Base-by-base conservation (phyloP, 352 stramenopile species). In the Thalassiosira livingstoniorum region DNA sequence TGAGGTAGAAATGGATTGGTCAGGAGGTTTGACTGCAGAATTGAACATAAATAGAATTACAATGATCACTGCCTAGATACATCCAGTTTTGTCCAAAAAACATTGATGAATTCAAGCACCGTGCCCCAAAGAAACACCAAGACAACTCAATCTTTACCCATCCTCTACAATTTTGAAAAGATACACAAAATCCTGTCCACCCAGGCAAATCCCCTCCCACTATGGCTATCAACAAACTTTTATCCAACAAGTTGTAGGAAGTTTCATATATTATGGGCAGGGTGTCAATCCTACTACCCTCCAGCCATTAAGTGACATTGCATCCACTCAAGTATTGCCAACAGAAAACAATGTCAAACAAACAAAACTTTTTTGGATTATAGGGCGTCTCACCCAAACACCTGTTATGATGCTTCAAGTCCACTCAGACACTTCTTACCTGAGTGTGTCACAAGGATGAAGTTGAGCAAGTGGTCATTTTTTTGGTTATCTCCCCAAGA, bases 321-420 rank as follows among this genome's bases (percentile, higher is more conserved):
- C 39, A 7, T 18, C 7, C 15, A 15, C 39, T 18, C 39, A 47
- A 47, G 39, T 15, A 47, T 7, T 15, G 15, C 39, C 39, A 15
- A 47, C 39, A 7, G 39, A 47, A 15, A 7, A 47, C 39, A 47
- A 7, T 15, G 15, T 47, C 7, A 7, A 15, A 47, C 39, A 15
- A 47, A 47, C 39, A 27, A 3, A 70, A 7, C n/a, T 63, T 54
- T 88, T 31, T 27, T 57, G 21, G 67, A 88, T 55, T 88, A 88
- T 45, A 57, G 34, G 1, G 68, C 76, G 18, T 76, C 82, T 0
- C 71, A 88, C 43, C 77, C 78, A 13, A 42, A 84, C 51, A 67
- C 78, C n/a, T 47, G 72, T 86, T 29, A 88, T 88, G 82, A 62
- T 83, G 18, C 64, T 88, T 18, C 4, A 65, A 1, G 35, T 77